These are phyloP conservation scores for Paradendryphiella salina DNA, from an alignment of 2,329 filamentous ascomycete genomes.

Conservation along the genomic window DNA sequence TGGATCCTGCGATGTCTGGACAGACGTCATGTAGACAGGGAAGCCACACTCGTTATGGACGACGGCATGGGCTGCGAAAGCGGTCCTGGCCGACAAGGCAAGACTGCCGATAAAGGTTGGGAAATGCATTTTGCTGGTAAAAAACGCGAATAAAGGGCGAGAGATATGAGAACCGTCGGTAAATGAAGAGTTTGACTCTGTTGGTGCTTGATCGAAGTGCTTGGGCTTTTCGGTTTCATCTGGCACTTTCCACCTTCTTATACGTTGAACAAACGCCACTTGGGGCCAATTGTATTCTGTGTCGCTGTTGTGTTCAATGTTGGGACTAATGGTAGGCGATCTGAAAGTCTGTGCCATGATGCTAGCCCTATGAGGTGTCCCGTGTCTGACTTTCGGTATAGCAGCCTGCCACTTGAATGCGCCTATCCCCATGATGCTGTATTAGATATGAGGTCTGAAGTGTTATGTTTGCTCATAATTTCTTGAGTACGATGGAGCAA, in stretches of 20 bases:
- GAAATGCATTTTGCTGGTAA: conserved; percentile 21
- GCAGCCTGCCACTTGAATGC: conserved; percentile 12
- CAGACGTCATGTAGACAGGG: conserved; percentile 28
- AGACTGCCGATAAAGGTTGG: conserved; percentile 19
- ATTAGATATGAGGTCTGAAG: neutral
- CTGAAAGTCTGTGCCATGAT: conserved; percentile 18
- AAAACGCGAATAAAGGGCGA: neutral
- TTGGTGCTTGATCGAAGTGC: conserved; percentile 1
- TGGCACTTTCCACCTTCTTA: conserved; percentile 13
- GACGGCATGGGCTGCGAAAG: conserved; percentile 18
- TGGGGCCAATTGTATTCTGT: neutral
- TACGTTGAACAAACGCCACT: conserved; percentile 2
- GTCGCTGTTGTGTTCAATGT: neutral
- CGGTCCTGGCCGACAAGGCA: conserved; percentile 15
- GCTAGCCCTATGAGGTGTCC: conserved; percentile 19
- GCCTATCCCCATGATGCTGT: neutral
- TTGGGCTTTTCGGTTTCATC: neutral
- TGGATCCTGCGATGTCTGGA: conserved; percentile 12
- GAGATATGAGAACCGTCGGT: neutral
- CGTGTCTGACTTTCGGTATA: conserved; percentile 2
- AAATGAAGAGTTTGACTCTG: neutral
- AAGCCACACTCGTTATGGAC: conserved; percentile 35
- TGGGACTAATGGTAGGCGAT: neutral
- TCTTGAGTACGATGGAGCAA: conserved; percentile 14
- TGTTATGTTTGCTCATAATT: conserved; percentile 3